phyloP scores from a whole-genome alignment of 139 green algal species.

The Coccomyxa sp. region DNA sequence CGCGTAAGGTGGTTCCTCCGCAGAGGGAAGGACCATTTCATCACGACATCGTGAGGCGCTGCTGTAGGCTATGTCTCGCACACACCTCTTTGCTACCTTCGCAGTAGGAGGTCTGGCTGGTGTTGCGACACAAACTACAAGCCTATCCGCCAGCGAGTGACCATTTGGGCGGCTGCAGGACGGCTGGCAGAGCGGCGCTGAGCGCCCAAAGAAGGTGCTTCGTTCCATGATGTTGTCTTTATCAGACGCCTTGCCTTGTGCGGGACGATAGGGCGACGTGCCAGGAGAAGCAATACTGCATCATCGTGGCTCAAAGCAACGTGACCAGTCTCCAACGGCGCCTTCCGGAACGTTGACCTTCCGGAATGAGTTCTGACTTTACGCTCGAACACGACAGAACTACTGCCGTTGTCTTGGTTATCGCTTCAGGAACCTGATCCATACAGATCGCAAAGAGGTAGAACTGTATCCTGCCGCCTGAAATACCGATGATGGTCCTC shows the following conservation, averaged over 20 bases:
- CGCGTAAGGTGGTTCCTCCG: no score
- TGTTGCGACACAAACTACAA: constrained; percentile 43
- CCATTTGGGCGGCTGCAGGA: not conserved
- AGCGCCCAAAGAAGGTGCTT: not conserved
- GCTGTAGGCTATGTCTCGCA: no score
- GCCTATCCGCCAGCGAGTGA: not conserved
- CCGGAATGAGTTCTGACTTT: no score
- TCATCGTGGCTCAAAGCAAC: not conserved
- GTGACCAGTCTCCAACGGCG: not conserved
- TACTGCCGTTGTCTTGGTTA: not conserved
- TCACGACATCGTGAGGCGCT: no score
- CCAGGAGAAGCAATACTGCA: no score
- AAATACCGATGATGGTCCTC: no score
- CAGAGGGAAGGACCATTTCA: no score
- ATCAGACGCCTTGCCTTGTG: not conserved
- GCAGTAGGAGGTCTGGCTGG: constrained; percentile 67
- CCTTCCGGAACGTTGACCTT: not conserved
- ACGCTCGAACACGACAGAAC: not conserved
- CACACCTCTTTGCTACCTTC: constrained; percentile 58
- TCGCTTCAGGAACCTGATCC: no score
- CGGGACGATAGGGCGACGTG: not conserved
- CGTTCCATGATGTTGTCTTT: not conserved
- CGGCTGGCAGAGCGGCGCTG: not conserved
- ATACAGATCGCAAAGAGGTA: no score
- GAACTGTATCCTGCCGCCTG: no score